Conservation (phyloP, 129 eudicot species). For the Arctium minus region DNA sequence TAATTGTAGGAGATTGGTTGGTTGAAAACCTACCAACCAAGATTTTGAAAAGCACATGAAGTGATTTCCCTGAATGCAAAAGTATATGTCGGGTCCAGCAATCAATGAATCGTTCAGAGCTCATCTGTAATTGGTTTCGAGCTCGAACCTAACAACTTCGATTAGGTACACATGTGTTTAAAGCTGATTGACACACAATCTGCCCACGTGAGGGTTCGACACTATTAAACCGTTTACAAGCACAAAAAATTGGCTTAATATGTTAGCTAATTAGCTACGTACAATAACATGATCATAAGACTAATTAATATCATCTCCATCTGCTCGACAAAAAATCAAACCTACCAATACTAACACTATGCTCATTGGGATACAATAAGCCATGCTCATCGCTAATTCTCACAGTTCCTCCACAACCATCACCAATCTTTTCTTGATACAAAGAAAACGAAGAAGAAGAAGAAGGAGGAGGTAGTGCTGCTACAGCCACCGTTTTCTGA, state of each 20-base stretch:
- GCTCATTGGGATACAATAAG: constrained; percentile 28
- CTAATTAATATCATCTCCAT: constrained; percentile 25
- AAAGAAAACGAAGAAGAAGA: constrained; percentile 1
- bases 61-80: constrained; percentile 14
- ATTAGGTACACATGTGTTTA: constrained; percentile 24
- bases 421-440: constrained; percentile 19
- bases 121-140: constrained; percentile 6
- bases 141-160: constrained; percentile 17
- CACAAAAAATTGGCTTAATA: constrained; percentile 16
- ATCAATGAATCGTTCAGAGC: constrained; percentile 26
- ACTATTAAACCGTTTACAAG: not conserved
- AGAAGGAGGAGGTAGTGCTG: not conserved
- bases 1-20: constrained; percentile 18
- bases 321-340: constrained; percentile 21
- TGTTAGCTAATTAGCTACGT: constrained; percentile 26
- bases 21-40: constrained; percentile 29
- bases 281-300: constrained; percentile 11
- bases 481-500: constrained; percentile 3
- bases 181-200: not conserved
- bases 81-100: constrained; percentile 20
- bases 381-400: constrained; percentile 16
- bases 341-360: constrained; percentile 27
- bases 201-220: not conserved
- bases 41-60: constrained; percentile 11
- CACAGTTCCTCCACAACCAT: constrained; percentile 10